Conservation (phyloP, 306 rosid genomes). For the Geum urbanum region DNA sequence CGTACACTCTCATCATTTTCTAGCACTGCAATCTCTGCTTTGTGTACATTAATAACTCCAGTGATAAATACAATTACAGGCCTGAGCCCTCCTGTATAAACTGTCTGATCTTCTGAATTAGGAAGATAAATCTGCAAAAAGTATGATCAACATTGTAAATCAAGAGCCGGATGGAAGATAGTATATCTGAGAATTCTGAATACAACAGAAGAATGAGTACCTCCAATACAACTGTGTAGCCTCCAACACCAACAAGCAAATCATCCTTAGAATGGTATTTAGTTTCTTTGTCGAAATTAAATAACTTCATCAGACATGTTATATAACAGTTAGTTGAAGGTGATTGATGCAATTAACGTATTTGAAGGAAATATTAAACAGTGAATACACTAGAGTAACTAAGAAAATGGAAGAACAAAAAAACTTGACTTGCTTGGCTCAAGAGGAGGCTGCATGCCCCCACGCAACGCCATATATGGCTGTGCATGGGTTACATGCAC, state of each 20-base stretch:
- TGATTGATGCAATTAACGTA: constrained; percentile 17
- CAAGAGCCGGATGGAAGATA: constrained; percentile 9
- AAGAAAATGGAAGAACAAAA: constrained; percentile 11
- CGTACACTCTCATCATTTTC: constrained; percentile 88
- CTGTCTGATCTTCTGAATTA: constrained; percentile 43
- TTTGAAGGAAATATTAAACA: not conserved
- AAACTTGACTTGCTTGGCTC: constrained; percentile 45
- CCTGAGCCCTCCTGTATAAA: constrained; percentile 75
- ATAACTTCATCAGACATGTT: constrained; percentile 52
- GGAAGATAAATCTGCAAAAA: constrained; percentile 55
- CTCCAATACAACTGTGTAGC: constrained; percentile 74
- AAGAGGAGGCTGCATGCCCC: too few relatives aligned
- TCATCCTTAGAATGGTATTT: constrained; percentile 59
- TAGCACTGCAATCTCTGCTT: constrained; percentile 70
- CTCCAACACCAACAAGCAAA: constrained; percentile 72
- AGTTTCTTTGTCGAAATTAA: constrained; percentile 58
- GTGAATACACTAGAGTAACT: not conserved
- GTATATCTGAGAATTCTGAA: constrained; percentile 19
- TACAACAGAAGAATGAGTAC: constrained; percentile 39
- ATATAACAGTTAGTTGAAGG: constrained; percentile 20
- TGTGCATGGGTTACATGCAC: too few relatives aligned
- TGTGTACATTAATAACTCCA: constrained; percentile 60
- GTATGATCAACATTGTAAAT: constrained; percentile 15
- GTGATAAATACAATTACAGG: constrained; percentile 70
- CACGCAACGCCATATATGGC: too few relatives aligned